Evolutionary conservation across 345 rosid genomes (phyloP).

Genomic region (Barbarea vulgaris): DNA sequence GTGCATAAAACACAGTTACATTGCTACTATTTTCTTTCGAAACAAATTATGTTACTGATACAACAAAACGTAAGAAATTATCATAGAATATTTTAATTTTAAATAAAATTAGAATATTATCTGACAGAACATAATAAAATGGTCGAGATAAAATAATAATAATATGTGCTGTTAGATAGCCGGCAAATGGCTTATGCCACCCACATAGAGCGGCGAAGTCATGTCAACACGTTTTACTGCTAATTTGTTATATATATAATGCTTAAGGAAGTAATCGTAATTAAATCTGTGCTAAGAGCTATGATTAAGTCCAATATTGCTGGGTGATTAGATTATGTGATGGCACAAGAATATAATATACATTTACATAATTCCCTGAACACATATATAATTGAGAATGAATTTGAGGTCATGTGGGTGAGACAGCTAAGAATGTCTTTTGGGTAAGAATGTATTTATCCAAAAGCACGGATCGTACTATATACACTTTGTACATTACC

Average conservation of each 20-base stretch:
- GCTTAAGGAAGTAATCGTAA: slow-evolving; percentile 36
- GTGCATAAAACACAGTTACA: slow-evolving; percentile 1
- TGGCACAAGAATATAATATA: slow-evolving; percentile 26
- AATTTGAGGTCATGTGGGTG: slow-evolving; percentile 39
- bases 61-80: not conserved
- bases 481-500: slow-evolving; percentile 31
- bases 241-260: slow-evolving; percentile 18
- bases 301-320: slow-evolving; percentile 38
- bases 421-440: slow-evolving; percentile 44
- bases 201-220: slow-evolving; percentile 39
- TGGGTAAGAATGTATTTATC: slow-evolving; percentile 27
- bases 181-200: slow-evolving; percentile 43
- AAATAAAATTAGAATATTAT: not conserved
- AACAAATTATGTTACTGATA: not conserved
- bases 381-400: slow-evolving; percentile 37
- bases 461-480: slow-evolving; percentile 46
- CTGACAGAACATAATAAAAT: slow-evolving; percentile 32
- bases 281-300: slow-evolving; percentile 22
- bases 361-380: slow-evolving; percentile 17
- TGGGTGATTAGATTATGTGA: slow-evolving; percentile 34
- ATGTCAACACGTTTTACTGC: slow-evolving; percentile 45
- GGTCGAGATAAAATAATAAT: not conserved
- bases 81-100: not conserved
- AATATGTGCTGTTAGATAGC: slow-evolving; percentile 42
- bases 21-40: not conserved